Percentiles rank a stretch among this genome's conserved stretches.
Evolutionary conservation across 1,284 basidiomycete genomes (phyloP).

Genomic region (Sanguinoderma infundibulare): DNA sequence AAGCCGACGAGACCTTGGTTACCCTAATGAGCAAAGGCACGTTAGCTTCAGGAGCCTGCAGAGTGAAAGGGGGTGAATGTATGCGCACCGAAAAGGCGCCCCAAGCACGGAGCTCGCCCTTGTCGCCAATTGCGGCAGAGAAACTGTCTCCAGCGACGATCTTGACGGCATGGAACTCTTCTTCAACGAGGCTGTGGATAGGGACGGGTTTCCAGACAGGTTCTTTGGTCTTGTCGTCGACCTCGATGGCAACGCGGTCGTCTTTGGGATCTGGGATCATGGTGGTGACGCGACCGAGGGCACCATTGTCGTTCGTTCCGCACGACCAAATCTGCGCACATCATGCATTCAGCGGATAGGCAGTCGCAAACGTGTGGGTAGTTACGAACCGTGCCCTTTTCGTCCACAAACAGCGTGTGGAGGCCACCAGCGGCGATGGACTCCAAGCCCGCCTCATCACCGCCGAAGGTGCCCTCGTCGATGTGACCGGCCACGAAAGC

Average conservation of each 20-base stretch:
- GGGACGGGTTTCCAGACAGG: conserved; percentile 81
- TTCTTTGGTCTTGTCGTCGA: conserved; percentile 80
- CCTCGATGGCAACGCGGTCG: conserved; percentile 60
- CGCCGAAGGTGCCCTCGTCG: conserved; percentile 68
- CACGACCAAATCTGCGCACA: conserved; percentile 78
- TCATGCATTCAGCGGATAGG: neutral
- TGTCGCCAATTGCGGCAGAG: conserved; percentile 77
- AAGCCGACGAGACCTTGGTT: conserved; percentile 90
- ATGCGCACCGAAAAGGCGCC: conserved; percentile 83
- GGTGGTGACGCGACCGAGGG: conserved; percentile 82
- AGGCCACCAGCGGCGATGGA: conserved; percentile 80
- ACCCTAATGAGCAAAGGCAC: conserved; percentile 44
- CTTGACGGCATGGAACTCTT: conserved; percentile 82
- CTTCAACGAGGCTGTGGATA: conserved; percentile 71
- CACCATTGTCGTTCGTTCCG: conserved; percentile 92
- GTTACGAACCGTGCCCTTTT: conserved; percentile 76
- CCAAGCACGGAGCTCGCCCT: conserved; percentile 88
- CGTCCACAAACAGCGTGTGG: conserved; percentile 85
- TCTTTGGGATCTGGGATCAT: conserved; percentile 73
- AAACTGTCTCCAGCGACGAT: conserved; percentile 87
- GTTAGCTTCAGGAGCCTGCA: conserved; percentile 9
- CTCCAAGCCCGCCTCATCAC: conserved; percentile 75
- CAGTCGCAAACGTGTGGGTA: conserved; percentile 6
- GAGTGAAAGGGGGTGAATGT: neutral
- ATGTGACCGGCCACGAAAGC: conserved; percentile 68